Conservation (phyloP, 345 rosid genomes). For the Luvunga scandens region DNA sequence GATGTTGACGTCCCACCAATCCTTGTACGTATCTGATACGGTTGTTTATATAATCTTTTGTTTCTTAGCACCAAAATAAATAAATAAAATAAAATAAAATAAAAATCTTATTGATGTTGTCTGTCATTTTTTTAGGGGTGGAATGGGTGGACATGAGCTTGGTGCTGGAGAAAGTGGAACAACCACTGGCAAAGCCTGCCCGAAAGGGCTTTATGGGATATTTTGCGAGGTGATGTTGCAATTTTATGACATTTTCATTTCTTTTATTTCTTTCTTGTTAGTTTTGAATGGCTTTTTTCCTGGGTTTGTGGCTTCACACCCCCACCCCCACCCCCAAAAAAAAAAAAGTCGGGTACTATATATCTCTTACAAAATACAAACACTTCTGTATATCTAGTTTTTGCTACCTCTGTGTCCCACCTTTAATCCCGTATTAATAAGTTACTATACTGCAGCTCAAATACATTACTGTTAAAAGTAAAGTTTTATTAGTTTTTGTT, state of each 20-base stretch:
- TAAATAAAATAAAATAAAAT: too few relatives aligned
- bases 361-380: not conserved
- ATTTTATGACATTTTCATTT: slow-evolving; percentile 1
- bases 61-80: too few relatives aligned
- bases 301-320: too few relatives aligned
- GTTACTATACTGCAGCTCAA: not conserved
- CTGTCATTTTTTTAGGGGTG: slow-evolving; percentile 56
- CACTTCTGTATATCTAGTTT: not conserved
- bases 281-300: not conserved
- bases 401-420: not conserved
- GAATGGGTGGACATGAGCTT: slow-evolving; percentile 49
- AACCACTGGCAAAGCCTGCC: slow-evolving; percentile 89
- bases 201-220: slow-evolving; percentile 83
- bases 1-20: not conserved
- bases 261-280: not conserved
- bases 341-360: not conserved
- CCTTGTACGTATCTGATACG: too few relatives aligned
- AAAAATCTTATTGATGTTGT: not conserved
- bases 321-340: too few relatives aligned
- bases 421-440: not conserved
- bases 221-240: slow-evolving; percentile 66
- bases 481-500: too few relatives aligned
- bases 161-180: slow-evolving; percentile 82
- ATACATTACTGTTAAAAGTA: not conserved
- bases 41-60: too few relatives aligned